Conservation (phyloP, 2,329 filamentous ascomycete species). For the Aureobasidium pullulans region DNA sequence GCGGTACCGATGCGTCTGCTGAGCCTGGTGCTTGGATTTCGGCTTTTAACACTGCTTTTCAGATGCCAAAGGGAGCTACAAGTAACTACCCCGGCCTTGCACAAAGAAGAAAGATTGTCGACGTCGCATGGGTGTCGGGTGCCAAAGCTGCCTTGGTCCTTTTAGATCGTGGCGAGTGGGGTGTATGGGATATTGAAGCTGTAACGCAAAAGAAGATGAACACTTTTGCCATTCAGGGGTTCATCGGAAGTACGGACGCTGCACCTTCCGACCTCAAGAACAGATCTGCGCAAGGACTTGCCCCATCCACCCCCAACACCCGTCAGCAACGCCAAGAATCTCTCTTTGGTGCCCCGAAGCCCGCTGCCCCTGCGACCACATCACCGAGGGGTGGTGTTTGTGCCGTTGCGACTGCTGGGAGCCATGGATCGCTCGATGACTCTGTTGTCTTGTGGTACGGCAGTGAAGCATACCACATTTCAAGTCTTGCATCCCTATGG, state of each 20-base stretch:
- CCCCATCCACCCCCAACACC: constrained; percentile 46
- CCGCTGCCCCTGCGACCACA: constrained; percentile 24
- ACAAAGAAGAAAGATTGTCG: constrained; percentile 41
- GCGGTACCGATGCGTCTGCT: constrained; percentile 14
- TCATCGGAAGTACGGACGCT: constrained; percentile 21
- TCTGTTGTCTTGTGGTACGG: constrained; percentile 42
- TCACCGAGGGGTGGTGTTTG: constrained; percentile 36
- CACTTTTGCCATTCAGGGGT: constrained; percentile 25
- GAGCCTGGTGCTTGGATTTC: constrained; percentile 23
- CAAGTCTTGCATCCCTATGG: constrained; percentile 40
- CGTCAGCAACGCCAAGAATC: constrained; percentile 37
- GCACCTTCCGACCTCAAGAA: constrained; percentile 22
- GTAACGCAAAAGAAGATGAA: constrained; percentile 18
- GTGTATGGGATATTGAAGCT: constrained; percentile 41
- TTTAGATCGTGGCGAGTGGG: constrained; percentile 45
- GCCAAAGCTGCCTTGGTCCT: constrained; percentile 41
- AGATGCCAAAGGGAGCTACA: constrained; percentile 15
- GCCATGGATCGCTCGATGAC: constrained; percentile 33
- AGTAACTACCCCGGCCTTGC: constrained; percentile 24
- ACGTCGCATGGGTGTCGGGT: constrained; percentile 40
- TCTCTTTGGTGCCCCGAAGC: constrained; percentile 36
- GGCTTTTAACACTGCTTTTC: constrained; percentile 23
- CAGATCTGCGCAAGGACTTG: constrained; percentile 31
- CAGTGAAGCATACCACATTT: constrained; percentile 36
- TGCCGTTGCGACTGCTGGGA: constrained; percentile 26